Conservation (phyloP, 2,329 filamentous ascomycete species). For the Talaromyces amestolkiae region DNA sequence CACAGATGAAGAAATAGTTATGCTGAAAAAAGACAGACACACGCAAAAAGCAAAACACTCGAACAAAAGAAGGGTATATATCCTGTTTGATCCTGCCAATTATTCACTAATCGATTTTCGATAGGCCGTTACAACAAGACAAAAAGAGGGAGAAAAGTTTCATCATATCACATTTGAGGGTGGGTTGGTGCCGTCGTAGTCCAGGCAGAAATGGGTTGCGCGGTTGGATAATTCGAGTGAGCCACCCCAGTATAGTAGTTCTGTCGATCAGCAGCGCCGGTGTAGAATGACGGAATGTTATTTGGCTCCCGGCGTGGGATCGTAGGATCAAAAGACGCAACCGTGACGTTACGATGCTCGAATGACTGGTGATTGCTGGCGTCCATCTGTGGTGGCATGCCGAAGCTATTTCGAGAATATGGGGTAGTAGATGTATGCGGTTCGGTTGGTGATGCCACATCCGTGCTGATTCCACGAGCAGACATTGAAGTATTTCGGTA, state of each 20-base stretch:
- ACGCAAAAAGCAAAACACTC: background rate
- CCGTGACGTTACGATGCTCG: conserved; percentile 33
- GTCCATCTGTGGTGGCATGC: conserved; percentile 35
- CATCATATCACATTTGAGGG: conserved; percentile 35
- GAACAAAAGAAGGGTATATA: conserved; percentile 17
- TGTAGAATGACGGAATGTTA: conserved; percentile 35
- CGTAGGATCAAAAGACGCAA: conserved; percentile 30
- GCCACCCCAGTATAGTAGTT: conserved; percentile 35
- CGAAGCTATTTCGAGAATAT: conserved; percentile 41
- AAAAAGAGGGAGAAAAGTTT: background rate
- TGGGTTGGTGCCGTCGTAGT: conserved; percentile 39
- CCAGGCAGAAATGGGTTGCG: conserved; percentile 36
- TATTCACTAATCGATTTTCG: conserved; percentile 11
- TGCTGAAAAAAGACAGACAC: background rate
- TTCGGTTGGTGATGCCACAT: conserved; percentile 37
- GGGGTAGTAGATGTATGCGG: conserved; percentile 37
- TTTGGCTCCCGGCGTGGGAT: conserved; percentile 39
- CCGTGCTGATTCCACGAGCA: conserved; percentile 38
- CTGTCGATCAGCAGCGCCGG: conserved; percentile 31
- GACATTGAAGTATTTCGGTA: conserved; percentile 43
- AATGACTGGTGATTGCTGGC: conserved; percentile 28
- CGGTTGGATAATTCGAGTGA: conserved; percentile 34
- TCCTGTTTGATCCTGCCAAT: conserved; percentile 15
- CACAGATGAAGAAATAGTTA: conserved; percentile 3
- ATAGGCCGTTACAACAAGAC: conserved; percentile 12